Conservation (phyloP, 2,329 filamentous ascomycete genomes). For the Myriangium duriaei region DNA sequence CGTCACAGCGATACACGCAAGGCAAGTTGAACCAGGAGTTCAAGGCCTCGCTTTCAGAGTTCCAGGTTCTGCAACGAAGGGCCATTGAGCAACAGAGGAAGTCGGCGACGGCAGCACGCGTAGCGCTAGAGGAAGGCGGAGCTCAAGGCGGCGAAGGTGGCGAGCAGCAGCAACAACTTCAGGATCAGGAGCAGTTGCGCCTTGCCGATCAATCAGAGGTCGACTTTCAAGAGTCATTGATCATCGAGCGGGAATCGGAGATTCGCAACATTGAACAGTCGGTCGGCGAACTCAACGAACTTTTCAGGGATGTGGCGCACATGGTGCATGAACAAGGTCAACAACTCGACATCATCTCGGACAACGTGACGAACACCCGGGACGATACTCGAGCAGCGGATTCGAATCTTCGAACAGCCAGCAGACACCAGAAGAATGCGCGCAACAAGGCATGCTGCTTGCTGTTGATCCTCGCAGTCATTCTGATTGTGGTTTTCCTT, state of each 20-base stretch:
- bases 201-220: constrained; percentile 88
- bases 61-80: constrained; percentile 79
- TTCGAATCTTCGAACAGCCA: constrained; percentile 70
- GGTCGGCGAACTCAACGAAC: constrained; percentile 86
- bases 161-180: constrained; percentile 36
- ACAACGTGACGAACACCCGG: constrained; percentile 74
- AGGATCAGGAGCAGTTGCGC: constrained; percentile 57
- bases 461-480: constrained; percentile 74
- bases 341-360: constrained; percentile 71
- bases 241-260: constrained; percentile 91
- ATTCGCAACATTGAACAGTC: constrained; percentile 96
- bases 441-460: constrained; percentile 90
- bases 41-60: constrained; percentile 75
- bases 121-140: constrained; percentile 51
- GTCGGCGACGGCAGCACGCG: constrained; percentile 69
- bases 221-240: constrained; percentile 91
- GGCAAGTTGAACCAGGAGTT: constrained; percentile 92
- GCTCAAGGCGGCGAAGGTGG: constrained; percentile 34
- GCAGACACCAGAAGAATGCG: constrained; percentile 87
- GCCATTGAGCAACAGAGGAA: constrained; percentile 88
- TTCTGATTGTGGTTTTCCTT: constrained; percentile 77
- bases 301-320: constrained; percentile 95
- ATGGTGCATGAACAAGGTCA: constrained; percentile 93
- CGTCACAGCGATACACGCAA: constrained; percentile 91
- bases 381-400: constrained; percentile 78